phyloP scores from a whole-genome alignment of 2,329 filamentous ascomycete genomes.

The Aspergillus proliferans region DNA sequence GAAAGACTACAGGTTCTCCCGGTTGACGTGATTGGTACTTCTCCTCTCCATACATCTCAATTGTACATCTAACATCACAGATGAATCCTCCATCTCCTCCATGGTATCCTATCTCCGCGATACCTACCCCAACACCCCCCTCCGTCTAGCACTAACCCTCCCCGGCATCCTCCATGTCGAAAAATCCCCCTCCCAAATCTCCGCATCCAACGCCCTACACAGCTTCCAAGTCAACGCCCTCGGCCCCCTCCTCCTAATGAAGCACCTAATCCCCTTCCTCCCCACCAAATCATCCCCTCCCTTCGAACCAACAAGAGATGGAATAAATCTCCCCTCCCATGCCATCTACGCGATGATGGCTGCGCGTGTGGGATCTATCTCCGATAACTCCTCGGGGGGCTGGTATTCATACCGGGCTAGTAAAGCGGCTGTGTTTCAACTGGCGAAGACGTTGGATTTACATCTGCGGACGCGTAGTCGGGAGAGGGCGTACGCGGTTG shows the following conservation, averaged over 20 bases:
- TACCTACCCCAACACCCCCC: constrained; percentile 51
- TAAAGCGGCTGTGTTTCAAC: constrained; percentile 67
- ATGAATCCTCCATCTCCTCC: constrained; percentile 56
- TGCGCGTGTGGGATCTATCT: constrained; percentile 67
- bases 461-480: constrained; percentile 54
- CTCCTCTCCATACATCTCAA: not conserved
- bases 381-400: constrained; percentile 66
- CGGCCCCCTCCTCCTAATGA: constrained; percentile 68
- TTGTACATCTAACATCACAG: constrained; percentile 25
- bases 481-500: constrained; percentile 60
- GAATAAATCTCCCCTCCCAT: constrained; percentile 41
- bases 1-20: constrained; percentile 47
- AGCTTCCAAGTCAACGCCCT: constrained; percentile 70
- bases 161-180: constrained; percentile 70
- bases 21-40: constrained; percentile 53
- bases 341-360: constrained; percentile 70
- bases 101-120: constrained; percentile 50
- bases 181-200: constrained; percentile 61
- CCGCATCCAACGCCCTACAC: constrained; percentile 54
- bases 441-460: constrained; percentile 66
- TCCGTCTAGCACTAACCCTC: constrained; percentile 63
- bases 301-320: constrained; percentile 14
- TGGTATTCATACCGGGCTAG: constrained; percentile 77
- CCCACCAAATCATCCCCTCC: constrained; percentile 51
- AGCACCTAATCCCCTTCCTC: constrained; percentile 65